Evolutionary conservation across 2,329 filamentous ascomycete genomes (phyloP), one percentile per base, ranked within the genome.

Genomic region (Fonsecaea erecta): DNA sequence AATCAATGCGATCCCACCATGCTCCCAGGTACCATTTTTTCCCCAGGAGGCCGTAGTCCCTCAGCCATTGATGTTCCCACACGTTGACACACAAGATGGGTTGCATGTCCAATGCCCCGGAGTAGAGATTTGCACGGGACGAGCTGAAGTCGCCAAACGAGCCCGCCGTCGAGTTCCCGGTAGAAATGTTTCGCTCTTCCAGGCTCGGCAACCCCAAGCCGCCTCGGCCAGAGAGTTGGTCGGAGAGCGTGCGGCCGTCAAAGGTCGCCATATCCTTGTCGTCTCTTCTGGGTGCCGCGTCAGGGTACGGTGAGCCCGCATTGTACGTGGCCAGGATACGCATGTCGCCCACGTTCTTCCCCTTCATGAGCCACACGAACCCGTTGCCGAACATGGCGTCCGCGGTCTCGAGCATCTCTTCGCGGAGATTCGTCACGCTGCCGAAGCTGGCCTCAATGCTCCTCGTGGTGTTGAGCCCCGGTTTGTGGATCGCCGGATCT

Each of bases 361-460:
- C 79, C 78, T 87, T 86, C 74, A 97, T 91, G 67, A 99, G 88
- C 95, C 95, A 99, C 75, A 98, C 90, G 80, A 96, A 98, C 70
- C 95, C 95, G 0, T 94, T 93, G 61, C 94, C 95, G 81, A 99
- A 98, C 93, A 98, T 97, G 80, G 88, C 86, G 71, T 87, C 84
- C 64, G 94, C 94, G 46, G 90, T 96, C 70, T 88, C 82, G 74
- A 95, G 79, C 78, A 99, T 88, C 76, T 95, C 91, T 72, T 84
- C 84, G 75, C 88, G 88, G 65, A 99, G 87, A 32, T 90, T 93
- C 70, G 96, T 90, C 72, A 96, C 82, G 73, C 89, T 92, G 75
- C 90, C 90, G 82, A 97, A 98, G 73, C 87, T 87, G 71, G 82
- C 80, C 73, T 86, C 82, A 72, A 98, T 86, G 63, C 51, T 56